Evolutionary conservation across 495 filamentous ascomycete genomes (phyloP).

Genomic region (Neurospora terricola): DNA sequence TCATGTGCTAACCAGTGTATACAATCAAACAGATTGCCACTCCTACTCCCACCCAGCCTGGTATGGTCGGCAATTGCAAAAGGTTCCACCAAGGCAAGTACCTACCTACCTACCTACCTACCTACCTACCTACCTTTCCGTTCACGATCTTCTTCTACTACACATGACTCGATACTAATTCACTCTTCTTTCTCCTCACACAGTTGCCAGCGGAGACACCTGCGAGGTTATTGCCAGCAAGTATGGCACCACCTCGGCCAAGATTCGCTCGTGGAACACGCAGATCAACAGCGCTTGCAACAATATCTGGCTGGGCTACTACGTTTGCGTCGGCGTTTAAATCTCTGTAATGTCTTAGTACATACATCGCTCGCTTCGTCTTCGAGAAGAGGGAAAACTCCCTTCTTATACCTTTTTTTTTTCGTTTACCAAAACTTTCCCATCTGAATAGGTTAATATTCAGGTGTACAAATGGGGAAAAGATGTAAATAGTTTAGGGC

Average conservation of each 20-base stretch:
- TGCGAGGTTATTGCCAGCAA: conserved; percentile 27
- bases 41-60: conserved; percentile 28
- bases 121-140: no score
- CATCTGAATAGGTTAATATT: no score
- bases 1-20: no score
- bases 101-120: no score
- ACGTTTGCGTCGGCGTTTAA: conserved; percentile 9
- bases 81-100: conserved; percentile 24
- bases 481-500: no score
- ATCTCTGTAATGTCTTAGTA: no score
- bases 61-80: conserved; percentile 31
- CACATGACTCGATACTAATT: background rate
- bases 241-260: conserved; percentile 15
- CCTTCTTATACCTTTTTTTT: no score
- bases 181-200: background rate
- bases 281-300: conserved; percentile 26
- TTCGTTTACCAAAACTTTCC: no score
- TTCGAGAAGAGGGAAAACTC: no score
- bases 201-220: conserved; percentile 28
- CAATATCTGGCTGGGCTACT: conserved; percentile 29
- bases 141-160: conserved; percentile 7
- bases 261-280: conserved; percentile 28
- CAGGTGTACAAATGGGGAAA: no score
- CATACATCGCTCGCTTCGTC: no score
- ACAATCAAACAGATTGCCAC: conserved; percentile 5